A percentile compares a stretch with the other conserved stretches of the same genome.
phyloP scores from a whole-genome alignment of 2,329 filamentous ascomycete species.

The Phialemoniopsis sp. region DNA sequence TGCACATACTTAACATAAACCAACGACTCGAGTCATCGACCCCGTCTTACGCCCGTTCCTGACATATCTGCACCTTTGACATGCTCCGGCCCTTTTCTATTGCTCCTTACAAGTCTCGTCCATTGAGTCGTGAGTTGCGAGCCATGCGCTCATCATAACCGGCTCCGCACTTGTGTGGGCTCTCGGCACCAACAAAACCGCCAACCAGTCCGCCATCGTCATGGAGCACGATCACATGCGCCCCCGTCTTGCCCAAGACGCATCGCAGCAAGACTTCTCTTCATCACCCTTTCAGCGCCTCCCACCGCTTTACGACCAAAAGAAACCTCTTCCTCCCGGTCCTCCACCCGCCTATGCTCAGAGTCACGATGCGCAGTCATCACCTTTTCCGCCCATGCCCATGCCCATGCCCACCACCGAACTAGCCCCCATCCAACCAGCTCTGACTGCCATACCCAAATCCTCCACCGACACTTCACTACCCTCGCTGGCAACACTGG shows the following conservation, averaged over 20 bases:
- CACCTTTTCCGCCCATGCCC: slow-evolving; percentile 26
- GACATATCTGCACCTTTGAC: no score
- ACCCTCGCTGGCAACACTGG: slow-evolving; percentile 37
- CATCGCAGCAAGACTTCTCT: neutral
- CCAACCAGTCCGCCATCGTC: neutral
- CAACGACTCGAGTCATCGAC: no score
- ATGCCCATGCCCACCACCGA: slow-evolving; percentile 29
- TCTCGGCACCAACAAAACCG: no score
- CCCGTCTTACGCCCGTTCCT: no score
- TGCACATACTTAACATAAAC: no score
- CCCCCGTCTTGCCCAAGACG: neutral
- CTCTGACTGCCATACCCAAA: slow-evolving; percentile 12
- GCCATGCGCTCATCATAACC: no score
- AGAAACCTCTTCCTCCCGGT: slow-evolving; percentile 16
- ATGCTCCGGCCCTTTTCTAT: no score
- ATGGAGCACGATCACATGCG: neutral
- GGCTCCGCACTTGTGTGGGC: no score
- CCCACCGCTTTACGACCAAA: slow-evolving; percentile 3
- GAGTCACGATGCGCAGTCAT: slow-evolving; percentile 22
- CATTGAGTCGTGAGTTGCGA: no score
- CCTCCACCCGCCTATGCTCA: slow-evolving; percentile 31
- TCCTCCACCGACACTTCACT: slow-evolving; percentile 22
- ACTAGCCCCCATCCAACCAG: slow-evolving; percentile 35
- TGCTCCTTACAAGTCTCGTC: no score
- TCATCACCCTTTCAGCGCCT: neutral